Evolutionary conservation across 164 flowering plant species (phyloP).

Genomic region (Nymphaea colorata): DNA sequence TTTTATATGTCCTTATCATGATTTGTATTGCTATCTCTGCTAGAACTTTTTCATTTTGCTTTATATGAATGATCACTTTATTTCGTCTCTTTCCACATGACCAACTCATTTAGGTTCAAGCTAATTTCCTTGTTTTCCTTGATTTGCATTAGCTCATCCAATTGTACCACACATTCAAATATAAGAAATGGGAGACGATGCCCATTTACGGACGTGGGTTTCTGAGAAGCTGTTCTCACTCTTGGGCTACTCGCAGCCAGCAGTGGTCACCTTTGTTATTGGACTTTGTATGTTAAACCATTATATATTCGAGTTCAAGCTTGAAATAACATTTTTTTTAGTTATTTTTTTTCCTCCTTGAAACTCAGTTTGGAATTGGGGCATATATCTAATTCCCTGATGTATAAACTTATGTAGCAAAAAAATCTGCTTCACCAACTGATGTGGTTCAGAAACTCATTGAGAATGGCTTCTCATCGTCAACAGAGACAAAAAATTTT

Average conservation of each 20-base stretch:
- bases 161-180: too few relatives aligned
- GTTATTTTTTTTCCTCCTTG: too few relatives aligned
- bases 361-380: too few relatives aligned
- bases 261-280: slow-evolving; percentile 62
- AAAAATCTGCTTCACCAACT: slow-evolving; percentile 60
- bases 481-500: slow-evolving; percentile 46
- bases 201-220: slow-evolving; percentile 55
- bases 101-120: too few relatives aligned
- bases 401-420: slow-evolving; percentile 36
- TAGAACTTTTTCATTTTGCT: too few relatives aligned
- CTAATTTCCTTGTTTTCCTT: too few relatives aligned
- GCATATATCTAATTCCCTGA: neutral
- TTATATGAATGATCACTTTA: too few relatives aligned
- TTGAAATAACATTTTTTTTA: neutral
- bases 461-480: slow-evolving; percentile 42
- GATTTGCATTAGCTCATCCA: too few relatives aligned
- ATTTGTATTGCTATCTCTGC: too few relatives aligned
- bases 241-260: slow-evolving; percentile 58
- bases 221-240: slow-evolving; percentile 65
- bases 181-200: slow-evolving; percentile 42
- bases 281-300: slow-evolving; percentile 42
- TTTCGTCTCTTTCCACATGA: too few relatives aligned
- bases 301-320: neutral
- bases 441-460: slow-evolving; percentile 39
- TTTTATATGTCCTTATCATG: too few relatives aligned